A percentile compares a stretch with the other conserved stretches of the same genome.
Conservation (phyloP, 1,284 basidiomycete genomes). For the Pholiota adiposa region DNA sequence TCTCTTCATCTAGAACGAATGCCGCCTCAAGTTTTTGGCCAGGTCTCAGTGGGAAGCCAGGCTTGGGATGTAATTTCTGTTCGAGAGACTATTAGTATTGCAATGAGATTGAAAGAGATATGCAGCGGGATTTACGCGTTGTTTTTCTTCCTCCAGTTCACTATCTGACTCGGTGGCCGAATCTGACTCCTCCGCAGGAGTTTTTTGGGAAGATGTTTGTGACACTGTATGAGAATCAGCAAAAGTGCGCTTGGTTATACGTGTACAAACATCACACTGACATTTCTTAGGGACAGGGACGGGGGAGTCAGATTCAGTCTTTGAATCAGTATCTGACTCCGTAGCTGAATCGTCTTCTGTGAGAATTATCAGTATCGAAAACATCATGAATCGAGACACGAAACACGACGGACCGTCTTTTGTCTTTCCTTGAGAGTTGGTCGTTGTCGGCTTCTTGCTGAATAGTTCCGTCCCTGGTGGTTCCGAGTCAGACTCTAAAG, state of each 20-base stretch:
- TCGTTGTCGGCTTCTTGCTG: background rate
- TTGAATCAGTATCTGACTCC: conserved; percentile 41
- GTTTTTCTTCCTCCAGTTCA: conserved; percentile 39
- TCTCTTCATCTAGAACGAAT: conserved; percentile 49
- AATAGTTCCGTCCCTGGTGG: background rate
- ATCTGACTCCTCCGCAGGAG: conserved; percentile 17
- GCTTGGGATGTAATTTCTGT: conserved; percentile 49
- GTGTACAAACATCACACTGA: too few relatives aligned
- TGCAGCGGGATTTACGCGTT: conserved; percentile 16
- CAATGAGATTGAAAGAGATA: background rate
- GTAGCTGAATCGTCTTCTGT: conserved; percentile 37
- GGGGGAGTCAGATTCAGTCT: conserved; percentile 15
- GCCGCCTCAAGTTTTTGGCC: conserved; percentile 46
- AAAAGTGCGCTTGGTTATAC: too few relatives aligned
- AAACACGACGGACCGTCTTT: background rate
- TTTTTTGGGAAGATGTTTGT: background rate
- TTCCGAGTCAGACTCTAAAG: conserved; percentile 20
- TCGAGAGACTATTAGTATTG: background rate
- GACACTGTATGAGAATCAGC: too few relatives aligned
- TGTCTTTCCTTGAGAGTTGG: background rate
- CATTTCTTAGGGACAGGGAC: background rate
- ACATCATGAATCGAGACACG: background rate
- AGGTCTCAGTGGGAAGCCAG: conserved; percentile 53
- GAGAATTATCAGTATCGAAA: background rate
- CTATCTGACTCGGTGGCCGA: conserved; percentile 40